These are phyloP conservation scores for Zygosaccharomyces lentus DNA, from an alignment of 805 yeast species.

Conservation along the genomic window DNA sequence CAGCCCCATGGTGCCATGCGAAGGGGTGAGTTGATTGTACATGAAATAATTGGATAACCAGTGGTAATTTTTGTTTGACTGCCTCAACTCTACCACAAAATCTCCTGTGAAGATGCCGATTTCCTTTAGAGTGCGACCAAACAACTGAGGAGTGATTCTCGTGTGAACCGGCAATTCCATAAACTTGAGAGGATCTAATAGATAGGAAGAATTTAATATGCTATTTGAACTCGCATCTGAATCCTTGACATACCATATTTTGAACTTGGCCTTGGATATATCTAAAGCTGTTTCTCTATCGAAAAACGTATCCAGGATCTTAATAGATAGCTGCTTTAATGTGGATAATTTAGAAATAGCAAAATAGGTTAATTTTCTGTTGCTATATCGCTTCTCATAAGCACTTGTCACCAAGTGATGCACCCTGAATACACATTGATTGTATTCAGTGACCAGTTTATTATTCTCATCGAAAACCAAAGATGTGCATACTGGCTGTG, in stretches of 20 bases:
- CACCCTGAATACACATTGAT: slow-evolving; percentile 36
- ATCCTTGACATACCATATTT: slow-evolving; percentile 28
- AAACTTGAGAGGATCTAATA: slow-evolving; percentile 31
- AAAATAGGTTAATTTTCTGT: slow-evolving; percentile 27
- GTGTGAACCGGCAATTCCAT: slow-evolving; percentile 22
- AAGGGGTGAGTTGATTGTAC: slow-evolving; percentile 31
- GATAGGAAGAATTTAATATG: slow-evolving; percentile 15
- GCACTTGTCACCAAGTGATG: slow-evolving; percentile 31
- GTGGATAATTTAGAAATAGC: slow-evolving; percentile 36
- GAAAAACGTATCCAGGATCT: slow-evolving; percentile 20
- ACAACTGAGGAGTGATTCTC: slow-evolving; percentile 23
- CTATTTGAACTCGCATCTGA: slow-evolving; percentile 8
- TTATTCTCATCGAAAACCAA: slow-evolving; percentile 30
- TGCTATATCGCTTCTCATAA: slow-evolving; percentile 11
- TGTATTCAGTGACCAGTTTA: slow-evolving; percentile 34
- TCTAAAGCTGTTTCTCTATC: slow-evolving; percentile 21
- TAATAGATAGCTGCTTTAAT: slow-evolving; percentile 26
- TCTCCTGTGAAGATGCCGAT: slow-evolving; percentile 24
- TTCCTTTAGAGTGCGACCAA: slow-evolving; percentile 19
- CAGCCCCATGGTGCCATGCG: slow-evolving; percentile 54
- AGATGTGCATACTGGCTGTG: slow-evolving; percentile 38
- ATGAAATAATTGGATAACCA: slow-evolving; percentile 38
- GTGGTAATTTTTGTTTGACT: slow-evolving; percentile 23
- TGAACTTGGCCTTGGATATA: slow-evolving; percentile 14
- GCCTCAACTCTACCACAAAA: slow-evolving; percentile 36